Conservation (phyloP, 495 filamentous ascomycete genomes). For the Lepraria neglecta region DNA sequence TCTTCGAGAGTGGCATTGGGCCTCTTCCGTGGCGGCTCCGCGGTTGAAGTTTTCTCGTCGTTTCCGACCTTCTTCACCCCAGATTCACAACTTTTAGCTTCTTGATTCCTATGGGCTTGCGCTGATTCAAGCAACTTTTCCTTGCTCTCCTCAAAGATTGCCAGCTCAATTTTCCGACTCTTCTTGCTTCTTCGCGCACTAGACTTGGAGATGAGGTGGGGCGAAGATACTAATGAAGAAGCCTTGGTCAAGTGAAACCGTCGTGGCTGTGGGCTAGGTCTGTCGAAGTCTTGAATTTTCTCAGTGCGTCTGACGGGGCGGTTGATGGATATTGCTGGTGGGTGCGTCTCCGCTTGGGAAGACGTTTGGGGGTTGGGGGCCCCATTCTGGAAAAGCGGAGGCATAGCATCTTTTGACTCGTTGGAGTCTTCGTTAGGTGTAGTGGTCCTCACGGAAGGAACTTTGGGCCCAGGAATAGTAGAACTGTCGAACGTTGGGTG, state of each 20-base stretch:
- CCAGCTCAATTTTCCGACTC: conserved; percentile 18
- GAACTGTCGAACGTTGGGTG: neutral
- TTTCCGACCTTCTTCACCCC: too few relatives aligned
- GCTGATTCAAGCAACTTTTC: neutral
- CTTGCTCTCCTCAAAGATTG: conserved; percentile 25
- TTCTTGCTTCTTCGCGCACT: conserved; percentile 22
- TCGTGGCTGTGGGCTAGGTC: conserved; percentile 14
- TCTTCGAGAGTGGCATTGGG: conserved; percentile 21
- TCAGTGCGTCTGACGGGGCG: neutral
- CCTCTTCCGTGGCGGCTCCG: conserved; percentile 10
- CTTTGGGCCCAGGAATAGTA: neutral
- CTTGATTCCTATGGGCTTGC: neutral
- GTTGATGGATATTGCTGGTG: neutral
- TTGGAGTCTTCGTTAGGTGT: conserved; percentile 6
- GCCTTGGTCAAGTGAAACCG: conserved; percentile 27
- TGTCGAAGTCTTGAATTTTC: neutral
- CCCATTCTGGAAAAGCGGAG: neutral
- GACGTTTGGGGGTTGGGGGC: neutral
- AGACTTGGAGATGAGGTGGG: conserved; percentile 2
- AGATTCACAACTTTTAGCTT: neutral
- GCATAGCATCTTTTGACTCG: neutral
- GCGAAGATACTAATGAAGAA: neutral
- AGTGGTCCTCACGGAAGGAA: conserved; percentile 12
- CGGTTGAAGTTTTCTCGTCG: neutral
- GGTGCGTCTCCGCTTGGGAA: neutral